Evolutionary conservation across 345 rosid species (phyloP).

Genomic region (Gossypium thurberi): DNA sequence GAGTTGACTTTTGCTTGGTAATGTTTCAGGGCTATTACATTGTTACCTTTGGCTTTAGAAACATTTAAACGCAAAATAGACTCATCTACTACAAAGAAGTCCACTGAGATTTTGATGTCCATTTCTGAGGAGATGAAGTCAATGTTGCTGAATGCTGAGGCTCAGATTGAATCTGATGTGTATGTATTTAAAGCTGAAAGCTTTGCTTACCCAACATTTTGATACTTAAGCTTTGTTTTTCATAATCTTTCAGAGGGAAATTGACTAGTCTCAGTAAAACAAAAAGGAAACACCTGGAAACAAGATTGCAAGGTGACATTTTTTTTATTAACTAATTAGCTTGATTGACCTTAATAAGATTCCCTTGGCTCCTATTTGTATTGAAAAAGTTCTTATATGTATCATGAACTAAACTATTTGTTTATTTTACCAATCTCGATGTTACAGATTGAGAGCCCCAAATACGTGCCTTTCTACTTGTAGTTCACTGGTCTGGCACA

Average conservation of each 20-base stretch:
- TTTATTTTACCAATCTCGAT: slow-evolving; percentile 5
- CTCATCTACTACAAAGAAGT: slow-evolving; percentile 56
- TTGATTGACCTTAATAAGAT: slow-evolving; percentile 1
- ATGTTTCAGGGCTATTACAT: slow-evolving; percentile 55
- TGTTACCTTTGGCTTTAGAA: slow-evolving; percentile 61
- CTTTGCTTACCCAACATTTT: slow-evolving; percentile 12
- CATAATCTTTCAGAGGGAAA: slow-evolving; percentile 48
- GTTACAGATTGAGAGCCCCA: not conserved
- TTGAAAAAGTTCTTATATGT: not conserved
- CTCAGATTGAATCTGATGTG: slow-evolving; percentile 68
- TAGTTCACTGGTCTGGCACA: slow-evolving; percentile 1
- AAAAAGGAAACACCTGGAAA: slow-evolving; percentile 70
- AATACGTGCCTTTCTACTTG: not conserved
- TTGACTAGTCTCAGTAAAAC: slow-evolving; percentile 47
- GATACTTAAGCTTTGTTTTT: slow-evolving; percentile 19
- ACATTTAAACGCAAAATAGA: slow-evolving; percentile 63
- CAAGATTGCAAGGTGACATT: slow-evolving; percentile 62
- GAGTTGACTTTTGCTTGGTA: slow-evolving; percentile 22
- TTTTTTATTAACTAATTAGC: not conserved
- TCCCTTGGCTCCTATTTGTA: not conserved
- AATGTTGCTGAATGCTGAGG: slow-evolving; percentile 57
- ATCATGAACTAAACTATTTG: not conserved
- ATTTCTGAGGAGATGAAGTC: slow-evolving; percentile 56
- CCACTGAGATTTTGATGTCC: slow-evolving; percentile 66
- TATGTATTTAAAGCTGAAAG: slow-evolving; percentile 31